Evolutionary conservation across 2,329 filamentous ascomycete species (phyloP), one percentile per base, ranked within the genome.

Genomic region (Paecilomyces niveus): DNA sequence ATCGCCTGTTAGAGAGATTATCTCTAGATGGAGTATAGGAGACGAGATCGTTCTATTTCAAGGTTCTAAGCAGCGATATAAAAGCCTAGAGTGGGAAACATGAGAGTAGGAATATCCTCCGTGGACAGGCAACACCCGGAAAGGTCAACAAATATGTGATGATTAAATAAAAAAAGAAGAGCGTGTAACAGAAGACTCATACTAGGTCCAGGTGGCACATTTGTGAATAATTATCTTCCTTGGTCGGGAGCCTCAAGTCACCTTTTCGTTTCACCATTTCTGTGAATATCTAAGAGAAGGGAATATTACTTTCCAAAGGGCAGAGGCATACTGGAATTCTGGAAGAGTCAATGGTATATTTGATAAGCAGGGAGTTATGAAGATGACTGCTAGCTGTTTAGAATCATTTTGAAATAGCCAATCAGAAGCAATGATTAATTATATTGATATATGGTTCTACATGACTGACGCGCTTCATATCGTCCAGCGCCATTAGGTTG

Each of bases 11-110:
- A 29, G 26, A 29, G 5, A 29, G 26, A 29, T 2, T 29, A 29
- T 29, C 7, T 29, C 26, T 29, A 7, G 24, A 5, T 29, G 7
- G 7, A 29, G 26, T 5, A 29, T 29, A 29, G 7, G 26, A 29
- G 7, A 7, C 3, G 26, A 18, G 18, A 8, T 18, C 8, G n/a
- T 45, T 45, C 15, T 18, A 18, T 45, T 39, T n/a, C n/a, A 1
- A 1, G 35, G 10, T 3, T n/a, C 7, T 6, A 7, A 9, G 15
- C 5, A 9, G 4, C 6, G 1, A 45, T 0, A 2, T 1, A 3
- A 5, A 18, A 39, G 13, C 15, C 21, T 9, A 21, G 18, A 4
- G 8, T 9, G 7, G 32, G 7, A 6, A 6, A 3, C 3, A 29
- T 5, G 3, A 7, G 7, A 29, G 7, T 29, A 33, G 32, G 13